Base-by-base conservation (phyloP, 352 stramenopile species). In the Globisporangium iwayamae region DNA sequence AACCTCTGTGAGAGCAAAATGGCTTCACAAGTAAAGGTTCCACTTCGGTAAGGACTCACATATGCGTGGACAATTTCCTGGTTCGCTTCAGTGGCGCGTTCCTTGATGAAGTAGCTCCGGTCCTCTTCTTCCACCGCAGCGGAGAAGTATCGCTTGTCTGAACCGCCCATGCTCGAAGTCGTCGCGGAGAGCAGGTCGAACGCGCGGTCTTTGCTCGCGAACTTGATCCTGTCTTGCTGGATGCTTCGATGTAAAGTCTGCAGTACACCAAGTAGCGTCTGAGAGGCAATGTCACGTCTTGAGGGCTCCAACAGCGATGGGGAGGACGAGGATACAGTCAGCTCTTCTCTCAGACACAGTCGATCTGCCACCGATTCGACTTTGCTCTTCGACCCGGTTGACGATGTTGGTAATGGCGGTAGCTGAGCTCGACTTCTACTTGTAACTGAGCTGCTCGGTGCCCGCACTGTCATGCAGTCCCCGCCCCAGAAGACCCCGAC, bases 201-300 rank as follows among this genome's bases (percentile, higher is more conserved):
- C 39, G 62, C 68, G 56, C 62, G 64, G 34, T 48, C 72, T 18
- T 68, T 69, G 28, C 65, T 62, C 18, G 59, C 70, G 63, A 90
- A 88, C 7, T 52, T 41, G 25, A 57, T 22, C 32, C 69, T 65
- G 25, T 87, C 79, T 2, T 63, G 63, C 18, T 61, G 68, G 22
- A 90, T 83, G 54, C 72, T 73, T 50, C 55, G 53, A 38, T 79
- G 72, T n/a, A 90, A 60, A 4, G 73, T 83, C 32, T 84, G 71
- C 14, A 90, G 62, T 11, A 90, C 79, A 4, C 54, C 53, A 36
- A 87, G 34, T 28, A 89, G 60, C 5, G 78, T 79, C 14, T 57
- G 62, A 4, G 74, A 50, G 5, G 73, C 61, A 6, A 30, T 48
- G 13, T 68, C 54, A 57, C 60, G 20, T 22, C 30, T 20, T 13